Base-by-base conservation (phyloP, 2,329 filamentous ascomycete genomes). In the Thermoascus crustaceus region DNA sequence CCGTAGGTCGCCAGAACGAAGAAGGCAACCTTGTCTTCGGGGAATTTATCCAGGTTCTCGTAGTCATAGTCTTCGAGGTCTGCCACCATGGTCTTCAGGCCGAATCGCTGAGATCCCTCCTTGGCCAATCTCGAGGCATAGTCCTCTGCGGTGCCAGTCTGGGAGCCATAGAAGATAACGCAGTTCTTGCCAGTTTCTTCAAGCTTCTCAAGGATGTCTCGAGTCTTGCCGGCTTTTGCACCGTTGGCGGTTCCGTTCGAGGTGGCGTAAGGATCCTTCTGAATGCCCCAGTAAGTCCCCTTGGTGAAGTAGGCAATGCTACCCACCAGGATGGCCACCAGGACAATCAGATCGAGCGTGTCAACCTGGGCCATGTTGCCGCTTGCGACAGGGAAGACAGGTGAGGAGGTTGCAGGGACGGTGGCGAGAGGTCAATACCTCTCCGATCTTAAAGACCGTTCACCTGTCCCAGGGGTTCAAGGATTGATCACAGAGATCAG, bases 51-150 rank as follows among this genome's bases (percentile, higher is more conserved):
- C 44, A 98, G 73, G 54, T 88, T 95, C 35, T 96, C 89, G 55
- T 80, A 95, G 59, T 98, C 91, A 65, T 94, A 98, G 50, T 98
- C 91, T 64, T 98, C 91, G 44, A 98, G 71, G 64, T 98, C 91
- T 36, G 89, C 91, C 10, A 94, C 87, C 88, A 98, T 96, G 43
- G 89, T 95, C 67, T 94, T 93, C 44, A 98, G 74, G 23, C 91
- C 91, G 58, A 94, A 98, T 44, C 91, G 78, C 54, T 89, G 94
- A 63, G 89, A 89, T 54, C 91, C 91, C 66, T 98, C 91, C 73
- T 98, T 98, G 47, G 91, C 87, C 50, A 98, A 71, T 51, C 93
- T 78, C 8, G 89, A 94, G 47, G 91, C 93, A 58, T 98, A 98
- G 63, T 98, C 91, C 68, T 98, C 93, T 32, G 91, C 91, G 25